A percentile compares a stretch with the other conserved stretches of the same genome.
phyloP scores from a whole-genome alignment of 1,284 basidiomycete species.

The Exobasidium cylindrosporum region DNA sequence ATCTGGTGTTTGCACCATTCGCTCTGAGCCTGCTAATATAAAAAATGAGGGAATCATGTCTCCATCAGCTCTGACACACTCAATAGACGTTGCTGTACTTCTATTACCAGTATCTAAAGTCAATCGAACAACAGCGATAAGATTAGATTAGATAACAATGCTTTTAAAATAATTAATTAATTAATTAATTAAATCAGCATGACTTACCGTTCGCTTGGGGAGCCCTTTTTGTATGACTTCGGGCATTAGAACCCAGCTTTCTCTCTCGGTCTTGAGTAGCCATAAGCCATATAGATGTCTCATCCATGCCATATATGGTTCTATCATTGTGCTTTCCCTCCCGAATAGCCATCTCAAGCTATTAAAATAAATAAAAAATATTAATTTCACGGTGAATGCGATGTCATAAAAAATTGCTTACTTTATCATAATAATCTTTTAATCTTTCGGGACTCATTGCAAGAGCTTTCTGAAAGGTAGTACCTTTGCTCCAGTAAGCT shows the following conservation, averaged over 20 bases:
- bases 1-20: background rate
- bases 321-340: background rate
- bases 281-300: background rate
- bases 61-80: background rate
- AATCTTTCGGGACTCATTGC: background rate
- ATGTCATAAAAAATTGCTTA: background rate
- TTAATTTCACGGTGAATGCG: background rate
- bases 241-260: background rate
- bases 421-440: background rate
- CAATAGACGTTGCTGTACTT: background rate
- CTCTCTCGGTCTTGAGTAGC: background rate
- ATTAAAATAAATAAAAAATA: background rate
- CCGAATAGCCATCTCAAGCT: background rate
- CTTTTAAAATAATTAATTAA: background rate
- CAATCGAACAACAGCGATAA: background rate
- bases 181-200: background rate
- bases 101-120: background rate
- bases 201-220: background rate
- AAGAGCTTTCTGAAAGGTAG: background rate
- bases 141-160: background rate
- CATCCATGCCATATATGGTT: background rate
- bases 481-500: background rate
- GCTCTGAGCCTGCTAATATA: background rate
- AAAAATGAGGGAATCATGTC: background rate
- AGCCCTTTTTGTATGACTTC: background rate